Evolutionary conservation across 2,329 filamentous ascomycete genomes (phyloP).

Genomic region (Pyricularia pennisetigena): DNA sequence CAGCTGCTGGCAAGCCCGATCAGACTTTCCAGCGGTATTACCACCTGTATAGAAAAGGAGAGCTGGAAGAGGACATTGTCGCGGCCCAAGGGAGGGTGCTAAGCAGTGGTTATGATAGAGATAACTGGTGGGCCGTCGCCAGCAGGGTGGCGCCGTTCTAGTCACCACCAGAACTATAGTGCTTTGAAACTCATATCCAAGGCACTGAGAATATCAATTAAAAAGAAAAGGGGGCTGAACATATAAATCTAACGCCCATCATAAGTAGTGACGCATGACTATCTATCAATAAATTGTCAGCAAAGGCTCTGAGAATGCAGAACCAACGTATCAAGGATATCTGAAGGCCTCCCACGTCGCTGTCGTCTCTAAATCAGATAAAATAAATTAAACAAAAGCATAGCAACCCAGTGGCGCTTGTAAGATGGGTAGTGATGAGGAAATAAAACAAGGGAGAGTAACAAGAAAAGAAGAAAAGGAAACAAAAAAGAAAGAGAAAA

Average conservation of each 20-base stretch:
- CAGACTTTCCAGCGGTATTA: constrained; percentile 83
- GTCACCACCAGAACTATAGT: neutral
- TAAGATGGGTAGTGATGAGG: neutral
- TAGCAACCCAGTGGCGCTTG: neutral
- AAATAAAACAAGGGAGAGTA: neutral
- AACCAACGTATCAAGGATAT: neutral
- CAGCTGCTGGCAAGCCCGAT: constrained; percentile 15
- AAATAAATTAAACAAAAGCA: neutral
- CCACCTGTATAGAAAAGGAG: constrained; percentile 79
- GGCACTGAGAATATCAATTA: neutral
- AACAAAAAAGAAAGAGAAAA: too few relatives aligned
- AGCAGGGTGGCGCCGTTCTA: constrained; percentile 7
- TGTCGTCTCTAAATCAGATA: neutral
- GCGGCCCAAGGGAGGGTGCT: constrained; percentile 67
- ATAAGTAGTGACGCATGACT: neutral
- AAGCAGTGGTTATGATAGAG: constrained; percentile 83
- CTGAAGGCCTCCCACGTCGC: neutral
- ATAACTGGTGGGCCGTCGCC: constrained; percentile 92
- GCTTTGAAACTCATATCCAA: neutral
- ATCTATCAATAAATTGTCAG: neutral
- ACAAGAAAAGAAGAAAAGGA: neutral
- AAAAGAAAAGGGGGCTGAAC: neutral
- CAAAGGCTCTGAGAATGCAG: neutral
- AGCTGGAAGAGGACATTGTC: constrained; percentile 71
- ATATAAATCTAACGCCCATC: neutral